Evolutionary conservation across 2,329 filamentous ascomycete species (phyloP).

Genomic region (Tolypocladium ovalisporum): DNA sequence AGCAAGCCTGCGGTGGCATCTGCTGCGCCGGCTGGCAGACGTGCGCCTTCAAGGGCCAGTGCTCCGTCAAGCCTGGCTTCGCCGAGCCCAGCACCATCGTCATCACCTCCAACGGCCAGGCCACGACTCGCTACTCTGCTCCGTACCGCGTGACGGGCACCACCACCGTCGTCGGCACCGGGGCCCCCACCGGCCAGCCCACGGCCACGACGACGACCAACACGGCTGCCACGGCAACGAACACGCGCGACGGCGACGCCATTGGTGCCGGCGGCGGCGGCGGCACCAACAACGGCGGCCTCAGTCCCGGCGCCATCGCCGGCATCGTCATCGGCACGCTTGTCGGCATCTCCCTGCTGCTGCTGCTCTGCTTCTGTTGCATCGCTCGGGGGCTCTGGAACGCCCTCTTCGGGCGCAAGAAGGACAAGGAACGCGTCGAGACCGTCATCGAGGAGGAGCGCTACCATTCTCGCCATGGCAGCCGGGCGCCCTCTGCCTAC

Average conservation of each 20-base stretch:
- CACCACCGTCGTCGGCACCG: slow-evolving; percentile 42
- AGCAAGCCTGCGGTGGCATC: slow-evolving; percentile 54
- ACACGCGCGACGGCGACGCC: slow-evolving; percentile 30
- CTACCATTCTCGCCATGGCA: slow-evolving; percentile 35
- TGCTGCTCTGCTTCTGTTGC: slow-evolving; percentile 67
- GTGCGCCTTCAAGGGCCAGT: slow-evolving; percentile 50
- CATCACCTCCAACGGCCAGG: slow-evolving; percentile 32
- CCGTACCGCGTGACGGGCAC: slow-evolving; percentile 43
- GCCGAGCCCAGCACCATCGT: slow-evolving; percentile 29
- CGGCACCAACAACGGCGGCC: slow-evolving; percentile 27
- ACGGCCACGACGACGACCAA: slow-evolving; percentile 39
- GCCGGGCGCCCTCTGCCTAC: slow-evolving; percentile 27
- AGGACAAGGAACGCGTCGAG: slow-evolving; percentile 44
- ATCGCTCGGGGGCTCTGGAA: slow-evolving; percentile 53
- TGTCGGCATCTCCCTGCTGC: slow-evolving; percentile 53
- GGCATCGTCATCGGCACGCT: slow-evolving; percentile 70
- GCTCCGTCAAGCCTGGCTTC: slow-evolving; percentile 40
- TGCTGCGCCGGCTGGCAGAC: slow-evolving; percentile 64
- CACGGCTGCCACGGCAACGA: slow-evolving; percentile 37
- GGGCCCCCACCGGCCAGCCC: slow-evolving; percentile 34
- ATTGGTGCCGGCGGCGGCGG: slow-evolving; percentile 26
- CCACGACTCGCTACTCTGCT: slow-evolving; percentile 44
- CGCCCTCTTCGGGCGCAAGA: slow-evolving; percentile 50
- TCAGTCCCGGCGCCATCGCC: slow-evolving; percentile 66
- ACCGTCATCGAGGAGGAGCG: slow-evolving; percentile 46